Conservation (phyloP, 164 flowering plant species). For the Magnolia sinica region DNA sequence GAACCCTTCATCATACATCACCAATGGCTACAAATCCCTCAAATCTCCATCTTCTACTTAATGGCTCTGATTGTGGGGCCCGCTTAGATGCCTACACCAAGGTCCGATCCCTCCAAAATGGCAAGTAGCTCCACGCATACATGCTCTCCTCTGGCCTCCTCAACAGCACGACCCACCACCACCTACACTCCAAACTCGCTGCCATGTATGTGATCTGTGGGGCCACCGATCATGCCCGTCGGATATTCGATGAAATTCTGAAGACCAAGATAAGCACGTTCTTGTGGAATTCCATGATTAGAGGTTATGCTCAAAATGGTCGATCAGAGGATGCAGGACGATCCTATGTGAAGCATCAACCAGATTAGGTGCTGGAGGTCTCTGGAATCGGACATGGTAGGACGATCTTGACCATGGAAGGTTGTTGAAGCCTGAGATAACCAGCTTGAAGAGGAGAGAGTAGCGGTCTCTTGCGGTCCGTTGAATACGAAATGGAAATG, state of each 20-base stretch:
- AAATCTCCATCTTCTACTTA: too few relatives aligned
- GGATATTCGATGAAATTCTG: constrained; percentile 1
- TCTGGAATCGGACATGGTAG: too few relatives aligned
- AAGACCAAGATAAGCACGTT: constrained; percentile 8
- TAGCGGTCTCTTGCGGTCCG: too few relatives aligned
- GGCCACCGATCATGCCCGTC: constrained; percentile 1
- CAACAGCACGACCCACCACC: not conserved
- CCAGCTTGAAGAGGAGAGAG: too few relatives aligned
- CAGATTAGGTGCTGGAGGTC: too few relatives aligned
- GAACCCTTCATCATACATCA: not conserved
- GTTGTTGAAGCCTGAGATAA: too few relatives aligned
- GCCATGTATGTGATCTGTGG: constrained; percentile 10
- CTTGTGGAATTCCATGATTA: constrained; percentile 47
- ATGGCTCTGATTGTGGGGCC: not conserved
- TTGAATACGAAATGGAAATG: too few relatives aligned
- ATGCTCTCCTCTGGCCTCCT: constrained; percentile 4
- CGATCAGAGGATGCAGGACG: constrained; percentile 21
- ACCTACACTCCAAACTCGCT: constrained; percentile 2
- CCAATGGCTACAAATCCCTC: not conserved
- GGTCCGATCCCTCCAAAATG: constrained; percentile 3
- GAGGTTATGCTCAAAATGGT: constrained; percentile 33
- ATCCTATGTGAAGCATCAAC: too few relatives aligned
- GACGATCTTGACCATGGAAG: too few relatives aligned
- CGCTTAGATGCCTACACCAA: constrained; percentile 5
- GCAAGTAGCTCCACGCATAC: constrained; percentile 9